Evolutionary conservation across 2,329 filamentous ascomycete species (phyloP).

Genomic region (Clarireedia paspali): DNA sequence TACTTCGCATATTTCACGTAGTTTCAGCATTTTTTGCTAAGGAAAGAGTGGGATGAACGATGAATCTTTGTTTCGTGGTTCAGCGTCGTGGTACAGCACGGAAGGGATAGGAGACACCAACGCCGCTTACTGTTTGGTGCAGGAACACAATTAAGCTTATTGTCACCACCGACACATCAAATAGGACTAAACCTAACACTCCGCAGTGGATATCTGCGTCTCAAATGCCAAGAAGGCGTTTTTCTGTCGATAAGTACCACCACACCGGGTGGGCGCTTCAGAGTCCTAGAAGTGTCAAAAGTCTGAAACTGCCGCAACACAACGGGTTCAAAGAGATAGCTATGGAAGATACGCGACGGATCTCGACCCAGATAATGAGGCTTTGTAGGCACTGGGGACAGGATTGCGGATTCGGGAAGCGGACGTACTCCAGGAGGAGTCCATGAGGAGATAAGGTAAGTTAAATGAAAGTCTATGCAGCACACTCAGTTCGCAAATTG

Average conservation of each 20-base stretch:
- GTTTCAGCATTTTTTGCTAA: no score
- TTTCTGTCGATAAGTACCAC: neutral
- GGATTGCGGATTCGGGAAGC: neutral
- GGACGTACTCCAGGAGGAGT: neutral
- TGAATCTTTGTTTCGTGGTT: no score
- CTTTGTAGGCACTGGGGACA: neutral
- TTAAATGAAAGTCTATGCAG: no score
- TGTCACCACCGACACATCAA: neutral
- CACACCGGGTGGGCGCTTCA: neutral
- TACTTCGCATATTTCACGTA: no score
- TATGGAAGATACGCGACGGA: neutral
- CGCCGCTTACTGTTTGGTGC: neutral
- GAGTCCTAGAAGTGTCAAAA: neutral
- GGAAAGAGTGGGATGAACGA: no score
- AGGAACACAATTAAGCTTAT: conserved; percentile 3
- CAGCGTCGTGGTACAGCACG: no score
- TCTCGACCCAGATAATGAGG: neutral
- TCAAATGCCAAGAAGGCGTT: neutral
- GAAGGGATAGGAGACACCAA: neutral
- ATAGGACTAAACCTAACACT: neutral
- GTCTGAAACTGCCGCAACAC: neutral
- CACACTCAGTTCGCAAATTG: neutral
- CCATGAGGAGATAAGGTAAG: neutral
- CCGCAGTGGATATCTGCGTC: neutral
- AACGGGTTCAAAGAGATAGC: neutral